phyloP scores from a whole-genome alignment of 1,284 basidiomycete species.

The Ganoderma leucocontextum region DNA sequence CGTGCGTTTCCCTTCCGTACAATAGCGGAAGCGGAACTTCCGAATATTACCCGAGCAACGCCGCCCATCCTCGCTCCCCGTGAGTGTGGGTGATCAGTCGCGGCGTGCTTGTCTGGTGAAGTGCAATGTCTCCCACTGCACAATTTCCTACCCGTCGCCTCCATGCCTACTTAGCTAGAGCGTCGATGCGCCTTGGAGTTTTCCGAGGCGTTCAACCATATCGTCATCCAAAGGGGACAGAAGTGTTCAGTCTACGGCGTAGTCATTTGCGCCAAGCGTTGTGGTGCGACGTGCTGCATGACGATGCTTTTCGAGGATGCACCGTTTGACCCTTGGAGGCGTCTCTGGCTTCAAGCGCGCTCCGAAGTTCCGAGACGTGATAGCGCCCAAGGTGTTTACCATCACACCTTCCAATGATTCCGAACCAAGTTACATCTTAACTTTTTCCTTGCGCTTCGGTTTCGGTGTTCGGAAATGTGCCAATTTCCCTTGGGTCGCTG shows the following conservation, averaged over 20 bases:
- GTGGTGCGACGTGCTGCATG: too few species aligned
- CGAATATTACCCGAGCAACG: slow-evolving; percentile 9
- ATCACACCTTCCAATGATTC: neutral
- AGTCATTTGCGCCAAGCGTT: too few species aligned
- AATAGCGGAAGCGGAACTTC: slow-evolving; percentile 2
- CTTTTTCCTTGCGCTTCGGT: neutral
- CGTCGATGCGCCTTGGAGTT: too few species aligned
- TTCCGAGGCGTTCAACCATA: too few species aligned
- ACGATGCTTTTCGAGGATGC: neutral
- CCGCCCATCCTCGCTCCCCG: neutral
- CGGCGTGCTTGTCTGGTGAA: neutral
- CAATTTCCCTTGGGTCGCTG: neutral
- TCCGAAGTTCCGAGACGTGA: neutral
- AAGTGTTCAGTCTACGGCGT: too few species aligned
- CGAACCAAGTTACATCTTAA: neutral
- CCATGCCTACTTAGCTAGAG: too few species aligned
- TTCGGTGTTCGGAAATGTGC: neutral
- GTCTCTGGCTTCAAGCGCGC: neutral
- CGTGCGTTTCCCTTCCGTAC: neutral
- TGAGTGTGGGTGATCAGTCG: neutral
- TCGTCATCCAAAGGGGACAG: too few species aligned
- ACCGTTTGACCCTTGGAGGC: neutral
- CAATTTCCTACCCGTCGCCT: too few species aligned
- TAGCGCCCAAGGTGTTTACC: neutral
- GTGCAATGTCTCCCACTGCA: too few species aligned